Percentiles rank a stretch among this genome's conserved stretches.
Conservation (phyloP, 495 filamentous ascomycete genomes). For the Trichocladium antarcticum region DNA sequence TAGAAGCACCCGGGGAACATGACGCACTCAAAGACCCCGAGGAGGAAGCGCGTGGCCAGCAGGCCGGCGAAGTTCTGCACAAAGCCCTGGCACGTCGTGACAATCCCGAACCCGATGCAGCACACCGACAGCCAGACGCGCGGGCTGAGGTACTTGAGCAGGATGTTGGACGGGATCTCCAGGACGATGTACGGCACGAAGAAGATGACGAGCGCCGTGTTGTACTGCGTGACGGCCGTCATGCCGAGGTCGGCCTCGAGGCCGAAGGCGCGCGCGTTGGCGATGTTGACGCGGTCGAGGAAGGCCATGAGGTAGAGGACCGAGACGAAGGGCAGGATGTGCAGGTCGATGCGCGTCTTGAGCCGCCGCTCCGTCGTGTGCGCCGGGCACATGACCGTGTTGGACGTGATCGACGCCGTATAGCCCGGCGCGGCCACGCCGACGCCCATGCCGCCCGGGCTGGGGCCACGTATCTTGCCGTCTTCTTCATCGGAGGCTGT, state of each 20-base stretch:
- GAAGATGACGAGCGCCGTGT: conserved; percentile 75
- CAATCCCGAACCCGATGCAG: conserved; percentile 75
- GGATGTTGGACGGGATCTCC: conserved; percentile 82
- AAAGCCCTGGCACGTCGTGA: conserved; percentile 68
- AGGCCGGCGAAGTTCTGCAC: conserved; percentile 69
- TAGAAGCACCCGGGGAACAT: conserved; percentile 89
- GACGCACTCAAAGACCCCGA: conserved; percentile 79
- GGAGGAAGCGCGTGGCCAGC: conserved; percentile 72
- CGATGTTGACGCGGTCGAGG: conserved; percentile 67
- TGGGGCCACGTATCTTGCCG: neutral
- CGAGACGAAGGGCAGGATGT: conserved; percentile 70
- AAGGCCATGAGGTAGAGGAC: conserved; percentile 81
- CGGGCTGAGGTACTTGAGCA: conserved; percentile 71
- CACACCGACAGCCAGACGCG: conserved; percentile 71
- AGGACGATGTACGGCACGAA: conserved; percentile 85
- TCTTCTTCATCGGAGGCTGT: conserved; percentile 6
- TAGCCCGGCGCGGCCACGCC: neutral
- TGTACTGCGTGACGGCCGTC: conserved; percentile 49
- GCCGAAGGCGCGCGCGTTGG: conserved; percentile 53
- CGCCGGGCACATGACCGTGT: conserved; percentile 14
- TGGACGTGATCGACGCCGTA: neutral
- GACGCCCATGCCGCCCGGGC: neutral
- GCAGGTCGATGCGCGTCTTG: conserved; percentile 65
- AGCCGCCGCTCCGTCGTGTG: conserved; percentile 51
- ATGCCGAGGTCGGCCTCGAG: conserved; percentile 56